Conservation (phyloP, 495 filamentous ascomycete genomes). For the Copromyces sp. region DNA sequence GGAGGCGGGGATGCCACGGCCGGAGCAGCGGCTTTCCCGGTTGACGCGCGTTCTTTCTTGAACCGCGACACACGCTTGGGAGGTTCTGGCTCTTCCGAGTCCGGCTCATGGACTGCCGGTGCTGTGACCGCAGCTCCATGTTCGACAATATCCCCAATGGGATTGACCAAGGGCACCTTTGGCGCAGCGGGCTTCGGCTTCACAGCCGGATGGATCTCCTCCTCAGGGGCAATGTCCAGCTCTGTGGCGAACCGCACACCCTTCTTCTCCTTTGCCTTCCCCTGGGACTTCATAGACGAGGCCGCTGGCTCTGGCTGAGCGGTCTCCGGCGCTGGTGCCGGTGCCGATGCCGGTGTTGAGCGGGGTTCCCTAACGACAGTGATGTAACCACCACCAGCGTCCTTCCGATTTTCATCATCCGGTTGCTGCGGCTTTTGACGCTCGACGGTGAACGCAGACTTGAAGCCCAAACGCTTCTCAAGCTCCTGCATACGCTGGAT, state of each 20-base stretch:
- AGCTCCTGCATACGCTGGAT: constrained; percentile 71
- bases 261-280: constrained; percentile 43
- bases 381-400: constrained; percentile 10
- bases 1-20: constrained; percentile 12
- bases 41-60: constrained; percentile 24
- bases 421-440: constrained; percentile 3
- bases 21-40: not conserved
- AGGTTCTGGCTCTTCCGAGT: constrained; percentile 10
- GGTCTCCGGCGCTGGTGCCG: not conserved
- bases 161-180: constrained; percentile 26
- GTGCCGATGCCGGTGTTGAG: not conserved
- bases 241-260: constrained; percentile 65
- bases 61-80: constrained; percentile 39
- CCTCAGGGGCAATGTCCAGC: constrained; percentile 55
- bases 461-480: constrained; percentile 56
- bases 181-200: constrained; percentile 12
- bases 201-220: constrained; percentile 16
- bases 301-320: not conserved
- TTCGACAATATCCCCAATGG: constrained; percentile 42
- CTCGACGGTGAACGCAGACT: constrained; percentile 25
- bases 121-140: constrained; percentile 25
- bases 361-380: not conserved
- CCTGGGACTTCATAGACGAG: not conserved
- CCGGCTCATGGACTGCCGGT: constrained; percentile 24
- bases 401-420: constrained; percentile 14